phyloP scores from a whole-genome alignment of 2,329 filamentous ascomycete genomes.

The Teratosphaeria pseudoeucalypti region DNA sequence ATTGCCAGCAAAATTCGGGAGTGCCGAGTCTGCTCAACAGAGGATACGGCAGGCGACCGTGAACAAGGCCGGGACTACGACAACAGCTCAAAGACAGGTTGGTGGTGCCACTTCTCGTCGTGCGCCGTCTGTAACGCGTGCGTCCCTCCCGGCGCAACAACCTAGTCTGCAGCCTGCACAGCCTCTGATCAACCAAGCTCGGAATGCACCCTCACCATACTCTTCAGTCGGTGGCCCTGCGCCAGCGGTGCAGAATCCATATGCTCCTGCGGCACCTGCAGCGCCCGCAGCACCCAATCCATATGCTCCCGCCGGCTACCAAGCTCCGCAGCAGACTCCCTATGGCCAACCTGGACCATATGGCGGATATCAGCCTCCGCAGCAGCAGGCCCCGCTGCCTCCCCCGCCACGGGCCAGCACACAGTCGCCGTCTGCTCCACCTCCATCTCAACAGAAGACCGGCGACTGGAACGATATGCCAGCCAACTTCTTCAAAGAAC shows the following conservation, averaged over 20 bases:
- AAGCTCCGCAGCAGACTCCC: conserved; percentile 37
- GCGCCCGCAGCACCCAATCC: conserved; percentile 37
- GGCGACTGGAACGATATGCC: conserved; percentile 94
- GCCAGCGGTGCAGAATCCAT: conserved; percentile 5
- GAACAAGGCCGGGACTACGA: conserved; percentile 36
- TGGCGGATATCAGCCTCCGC: conserved; percentile 35
- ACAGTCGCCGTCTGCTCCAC: conserved; percentile 52
- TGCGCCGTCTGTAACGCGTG: conserved; percentile 7
- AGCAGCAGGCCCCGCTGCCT: conserved; percentile 36
- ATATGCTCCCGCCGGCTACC: conserved; percentile 24
- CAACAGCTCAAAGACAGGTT: conserved; percentile 31
- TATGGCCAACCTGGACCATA: conserved; percentile 26
- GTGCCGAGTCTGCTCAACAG: conserved; percentile 76
- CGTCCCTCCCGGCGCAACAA: conserved; percentile 5
- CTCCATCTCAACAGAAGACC: conserved; percentile 60
- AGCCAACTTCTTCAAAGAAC: conserved; percentile 60
- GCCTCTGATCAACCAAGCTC: conserved; percentile 25
- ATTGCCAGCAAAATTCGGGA: conserved; percentile 70
- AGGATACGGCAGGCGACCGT: conserved; percentile 76
- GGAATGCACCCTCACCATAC: conserved; percentile 28
- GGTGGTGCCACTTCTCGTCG: conserved; percentile 26
- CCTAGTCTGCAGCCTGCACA: conserved; percentile 28
- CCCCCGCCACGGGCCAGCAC: conserved; percentile 57
- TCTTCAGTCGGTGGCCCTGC: conserved; percentile 24
- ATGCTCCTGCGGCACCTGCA: conserved; percentile 30